These are phyloP conservation scores for Periconia digitata DNA, from an alignment of 2,329 filamentous ascomycete species.

Conservation along the genomic window DNA sequence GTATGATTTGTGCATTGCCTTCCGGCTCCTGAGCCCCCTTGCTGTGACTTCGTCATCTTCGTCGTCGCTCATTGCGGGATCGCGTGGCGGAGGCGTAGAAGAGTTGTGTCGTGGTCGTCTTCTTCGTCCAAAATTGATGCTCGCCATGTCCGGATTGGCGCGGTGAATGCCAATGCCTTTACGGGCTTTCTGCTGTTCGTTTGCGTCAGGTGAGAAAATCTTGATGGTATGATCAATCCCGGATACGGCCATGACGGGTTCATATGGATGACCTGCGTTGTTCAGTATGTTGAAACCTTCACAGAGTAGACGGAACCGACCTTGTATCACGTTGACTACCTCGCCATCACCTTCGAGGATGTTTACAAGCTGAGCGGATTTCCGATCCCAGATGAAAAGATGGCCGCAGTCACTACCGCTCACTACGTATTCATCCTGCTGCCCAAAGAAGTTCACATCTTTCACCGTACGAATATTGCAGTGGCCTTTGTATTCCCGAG, in stretches of 20 bases:
- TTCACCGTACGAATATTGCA: constrained; percentile 70
- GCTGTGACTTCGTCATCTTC: constrained; percentile 38
- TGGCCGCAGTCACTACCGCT: constrained; percentile 68
- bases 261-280: constrained; percentile 62
- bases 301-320: constrained; percentile 32
- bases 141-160: constrained; percentile 48
- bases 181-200: constrained; percentile 59
- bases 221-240: constrained; percentile 71
- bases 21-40: constrained; percentile 57
- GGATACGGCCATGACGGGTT: constrained; percentile 66
- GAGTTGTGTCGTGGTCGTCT: constrained; percentile 13
- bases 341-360: constrained; percentile 68
- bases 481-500: constrained; percentile 62
- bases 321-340: constrained; percentile 70
- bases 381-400: constrained; percentile 69
- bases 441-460: constrained; percentile 68
- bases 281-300: constrained; percentile 12
- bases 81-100: constrained; percentile 7
- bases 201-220: constrained; percentile 64
- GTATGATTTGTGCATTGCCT: constrained; percentile 62
- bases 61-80: constrained; percentile 16
- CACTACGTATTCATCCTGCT: constrained; percentile 69
- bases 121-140: constrained; percentile 31
- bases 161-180: constrained; percentile 61
- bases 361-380: constrained; percentile 62